Conservation (phyloP, 768 basidiomycete species). For the Hericium alpestre region DNA sequence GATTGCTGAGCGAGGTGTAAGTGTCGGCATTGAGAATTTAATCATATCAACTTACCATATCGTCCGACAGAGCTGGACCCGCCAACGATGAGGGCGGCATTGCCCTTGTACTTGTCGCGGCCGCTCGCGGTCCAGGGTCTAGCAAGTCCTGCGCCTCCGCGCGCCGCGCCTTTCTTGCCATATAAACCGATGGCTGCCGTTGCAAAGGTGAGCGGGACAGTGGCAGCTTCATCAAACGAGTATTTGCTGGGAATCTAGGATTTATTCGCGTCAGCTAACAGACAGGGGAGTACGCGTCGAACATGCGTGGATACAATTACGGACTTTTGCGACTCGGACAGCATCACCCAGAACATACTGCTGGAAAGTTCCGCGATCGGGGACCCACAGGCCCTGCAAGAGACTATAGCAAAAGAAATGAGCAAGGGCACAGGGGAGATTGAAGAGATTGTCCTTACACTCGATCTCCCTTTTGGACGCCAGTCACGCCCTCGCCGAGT, state of each 20-base stretch:
- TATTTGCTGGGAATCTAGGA: constrained; percentile 34
- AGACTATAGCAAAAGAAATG: background rate
- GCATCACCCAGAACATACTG: constrained; percentile 13
- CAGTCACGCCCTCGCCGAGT: constrained; percentile 18
- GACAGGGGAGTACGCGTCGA: background rate
- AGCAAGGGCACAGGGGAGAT: background rate
- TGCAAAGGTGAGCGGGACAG: constrained; percentile 38
- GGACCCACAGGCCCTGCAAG: constrained; percentile 4
- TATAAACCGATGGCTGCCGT: constrained; percentile 43
- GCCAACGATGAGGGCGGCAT: constrained; percentile 37
- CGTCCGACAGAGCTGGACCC: constrained; percentile 41
- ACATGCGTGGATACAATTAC: background rate
- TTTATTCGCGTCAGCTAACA: no score
- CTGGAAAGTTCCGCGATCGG: constrained; percentile 11
- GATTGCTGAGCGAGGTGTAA: constrained; percentile 1
- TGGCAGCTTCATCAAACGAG: constrained; percentile 38
- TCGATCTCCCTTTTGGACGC: constrained; percentile 16
- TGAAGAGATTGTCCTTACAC: constrained; percentile 8
- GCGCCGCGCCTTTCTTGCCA: constrained; percentile 16
- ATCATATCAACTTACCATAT: constrained; percentile 22
- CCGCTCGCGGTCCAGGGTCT: constrained; percentile 28
- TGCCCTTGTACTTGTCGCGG: constrained; percentile 30
- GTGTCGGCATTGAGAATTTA: background rate
- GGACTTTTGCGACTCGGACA: constrained; percentile 11
- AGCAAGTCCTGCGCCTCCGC: constrained; percentile 28